A percentile compares a stretch with the other conserved stretches of the same genome.
Evolutionary conservation across 306 rosid genomes (phyloP).

Genomic region (Quercus robur): DNA sequence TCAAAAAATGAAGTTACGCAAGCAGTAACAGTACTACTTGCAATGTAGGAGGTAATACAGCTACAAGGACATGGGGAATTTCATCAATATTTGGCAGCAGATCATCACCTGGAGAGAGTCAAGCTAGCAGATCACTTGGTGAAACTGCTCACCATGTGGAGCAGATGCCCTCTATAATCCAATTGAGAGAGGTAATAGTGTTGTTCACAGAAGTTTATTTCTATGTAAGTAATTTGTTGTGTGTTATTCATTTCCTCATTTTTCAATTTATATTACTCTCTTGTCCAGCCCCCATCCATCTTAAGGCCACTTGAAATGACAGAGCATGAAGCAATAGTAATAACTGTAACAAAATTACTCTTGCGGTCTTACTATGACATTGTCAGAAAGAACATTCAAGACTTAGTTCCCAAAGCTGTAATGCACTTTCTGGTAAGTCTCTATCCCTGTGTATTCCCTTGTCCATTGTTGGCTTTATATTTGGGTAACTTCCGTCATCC

Average conservation of each 20-base stretch:
- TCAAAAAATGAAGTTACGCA: not conserved
- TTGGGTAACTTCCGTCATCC: not conserved
- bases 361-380: slow-evolving; percentile 42
- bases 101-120: slow-evolving; percentile 14
- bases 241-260: not conserved
- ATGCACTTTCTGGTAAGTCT: slow-evolving; percentile 44
- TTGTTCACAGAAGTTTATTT: not conserved
- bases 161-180: slow-evolving; percentile 28
- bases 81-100: slow-evolving; percentile 31
- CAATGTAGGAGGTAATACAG: slow-evolving; percentile 4
- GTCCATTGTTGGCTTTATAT: not conserved
- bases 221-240: not conserved
- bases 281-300: slow-evolving; percentile 37
- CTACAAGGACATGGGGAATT: slow-evolving; percentile 26
- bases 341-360: slow-evolving; percentile 35
- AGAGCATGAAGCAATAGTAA: slow-evolving; percentile 25
- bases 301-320: slow-evolving; percentile 42
- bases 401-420: slow-evolving; percentile 45
- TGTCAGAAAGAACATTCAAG: slow-evolving; percentile 43
- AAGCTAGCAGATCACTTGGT: slow-evolving; percentile 11
- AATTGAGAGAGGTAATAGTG: slow-evolving; percentile 38
- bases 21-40: not conserved
- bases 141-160: slow-evolving; percentile 25
- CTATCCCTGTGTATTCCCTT: not conserved
- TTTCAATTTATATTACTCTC: not conserved